Evolutionary conservation across 805 yeast genomes (phyloP).

Genomic region (Ogataea ganodermae): DNA sequence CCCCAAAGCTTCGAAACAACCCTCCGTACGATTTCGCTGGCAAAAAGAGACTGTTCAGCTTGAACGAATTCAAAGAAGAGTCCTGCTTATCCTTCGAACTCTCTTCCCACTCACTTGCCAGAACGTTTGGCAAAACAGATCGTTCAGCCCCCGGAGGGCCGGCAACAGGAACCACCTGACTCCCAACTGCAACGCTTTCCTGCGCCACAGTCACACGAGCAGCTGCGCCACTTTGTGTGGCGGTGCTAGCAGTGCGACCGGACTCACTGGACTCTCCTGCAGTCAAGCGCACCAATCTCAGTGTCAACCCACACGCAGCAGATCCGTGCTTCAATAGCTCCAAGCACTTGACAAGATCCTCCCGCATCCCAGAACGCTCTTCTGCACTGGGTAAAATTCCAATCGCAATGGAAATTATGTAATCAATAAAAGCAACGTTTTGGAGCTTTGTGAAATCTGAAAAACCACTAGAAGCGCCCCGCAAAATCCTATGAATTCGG

Average conservation of each 20-base stretch:
- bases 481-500: neutral
- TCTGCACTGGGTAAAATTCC: neutral
- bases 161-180: too few relatives aligned
- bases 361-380: neutral
- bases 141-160: too few relatives aligned
- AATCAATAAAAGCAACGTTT: constrained; percentile 5
- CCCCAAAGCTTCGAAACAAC: constrained; percentile 1
- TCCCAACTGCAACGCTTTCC: too few relatives aligned
- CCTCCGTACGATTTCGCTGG: constrained; percentile 8
- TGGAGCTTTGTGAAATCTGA: constrained; percentile 1
- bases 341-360: constrained; percentile 1
- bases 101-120: neutral
- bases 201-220: too few relatives aligned
- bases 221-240: neutral
- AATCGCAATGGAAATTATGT: constrained; percentile 3
- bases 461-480: constrained; percentile 1
- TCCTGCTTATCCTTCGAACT: neutral
- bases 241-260: neutral
- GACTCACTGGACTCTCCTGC: neutral
- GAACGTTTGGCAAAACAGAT: too few relatives aligned
- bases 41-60: constrained; percentile 4
- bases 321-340: constrained; percentile 2
- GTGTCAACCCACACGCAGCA: constrained; percentile 4
- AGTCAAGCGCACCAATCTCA: neutral
- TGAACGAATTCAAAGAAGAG: constrained; percentile 1